Evolutionary conservation across 306 rosid genomes (phyloP).

Genomic region (Dryas alaskensis): DNA sequence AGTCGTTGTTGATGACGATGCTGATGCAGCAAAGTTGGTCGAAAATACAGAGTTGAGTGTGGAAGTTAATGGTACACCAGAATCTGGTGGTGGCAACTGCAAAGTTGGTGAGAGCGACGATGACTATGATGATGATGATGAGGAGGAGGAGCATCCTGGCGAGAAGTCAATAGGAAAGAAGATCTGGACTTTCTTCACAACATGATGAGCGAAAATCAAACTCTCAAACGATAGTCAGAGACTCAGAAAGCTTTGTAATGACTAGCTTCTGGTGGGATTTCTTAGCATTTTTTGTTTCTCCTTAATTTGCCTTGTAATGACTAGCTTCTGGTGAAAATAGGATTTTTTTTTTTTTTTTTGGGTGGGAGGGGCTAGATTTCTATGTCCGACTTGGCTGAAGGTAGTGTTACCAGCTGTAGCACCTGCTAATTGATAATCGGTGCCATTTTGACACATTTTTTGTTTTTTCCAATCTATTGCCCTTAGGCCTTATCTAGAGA

Average conservation of each 20-base stretch:
- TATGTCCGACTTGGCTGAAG: neutral
- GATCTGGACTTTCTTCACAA: conserved; percentile 65
- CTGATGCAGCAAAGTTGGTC: conserved; percentile 35
- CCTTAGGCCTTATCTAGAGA: too few species aligned
- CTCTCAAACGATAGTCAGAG: neutral
- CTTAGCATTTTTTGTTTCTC: neutral
- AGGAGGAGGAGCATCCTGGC: conserved; percentile 43
- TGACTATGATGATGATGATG: conserved; percentile 38
- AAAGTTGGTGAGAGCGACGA: conserved; percentile 38
- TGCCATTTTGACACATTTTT: neutral
- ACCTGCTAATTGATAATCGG: neutral
- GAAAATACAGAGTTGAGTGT: conserved; percentile 26
- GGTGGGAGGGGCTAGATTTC: neutral
- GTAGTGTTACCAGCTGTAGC: neutral
- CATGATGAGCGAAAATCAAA: conserved; percentile 40
- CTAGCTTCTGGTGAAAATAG: neutral
- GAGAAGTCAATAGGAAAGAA: conserved; percentile 62
- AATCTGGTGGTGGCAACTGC: conserved; percentile 41
- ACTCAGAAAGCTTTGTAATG: neutral
- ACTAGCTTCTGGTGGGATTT: conserved; percentile 13
- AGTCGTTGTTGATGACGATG: conserved; percentile 38
- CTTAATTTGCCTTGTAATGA: neutral
- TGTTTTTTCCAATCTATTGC: too few species aligned
- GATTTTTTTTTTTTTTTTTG: neutral
- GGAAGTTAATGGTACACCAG: conserved; percentile 42